A percentile compares a stretch with the other conserved stretches of the same genome.
These are phyloP conservation scores for Paratinospora sagittata DNA, from an alignment of 164 flowering plant species.

Conservation along the genomic window DNA sequence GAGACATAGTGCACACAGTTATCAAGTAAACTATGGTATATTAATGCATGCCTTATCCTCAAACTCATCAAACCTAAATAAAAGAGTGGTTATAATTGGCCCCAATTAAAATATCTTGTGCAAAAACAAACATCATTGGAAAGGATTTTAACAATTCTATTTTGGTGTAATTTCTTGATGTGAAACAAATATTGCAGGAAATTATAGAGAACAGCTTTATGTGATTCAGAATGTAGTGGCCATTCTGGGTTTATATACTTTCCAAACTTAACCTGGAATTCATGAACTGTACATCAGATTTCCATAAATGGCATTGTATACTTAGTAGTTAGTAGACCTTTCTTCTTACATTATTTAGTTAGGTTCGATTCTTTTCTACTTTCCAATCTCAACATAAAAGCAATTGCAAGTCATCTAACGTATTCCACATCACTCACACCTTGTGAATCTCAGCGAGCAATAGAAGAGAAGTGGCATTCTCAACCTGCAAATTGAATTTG, in stretches of 20 bases:
- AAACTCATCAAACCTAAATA: background rate
- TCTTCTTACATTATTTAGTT: too few species aligned
- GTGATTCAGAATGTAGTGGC: background rate
- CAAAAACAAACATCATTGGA: background rate
- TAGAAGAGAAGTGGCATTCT: constrained; percentile 78
- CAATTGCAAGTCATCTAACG: background rate
- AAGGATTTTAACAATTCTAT: too few species aligned
- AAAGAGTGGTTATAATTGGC: background rate
- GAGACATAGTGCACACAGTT: background rate
- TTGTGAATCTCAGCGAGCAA: constrained; percentile 89
- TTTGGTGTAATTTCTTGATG: too few species aligned
- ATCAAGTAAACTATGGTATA: background rate
- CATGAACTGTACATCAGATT: background rate
- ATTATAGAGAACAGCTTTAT: too few species aligned
- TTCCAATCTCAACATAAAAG: background rate
- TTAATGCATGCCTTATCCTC: background rate
- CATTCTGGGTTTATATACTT: background rate
- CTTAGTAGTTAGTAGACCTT: background rate
- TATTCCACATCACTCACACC: constrained; percentile 35
- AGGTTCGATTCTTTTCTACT: background rate
- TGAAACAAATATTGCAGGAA: too few species aligned
- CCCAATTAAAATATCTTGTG: background rate
- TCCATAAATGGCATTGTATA: background rate
- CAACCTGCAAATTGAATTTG: constrained; percentile 80
- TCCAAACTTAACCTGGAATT: background rate